A percentile compares a stretch with the other conserved stretches of the same genome.
Conservation (phyloP, 1,139 yeast species). For the Hyphopichia burtonii region DNA sequence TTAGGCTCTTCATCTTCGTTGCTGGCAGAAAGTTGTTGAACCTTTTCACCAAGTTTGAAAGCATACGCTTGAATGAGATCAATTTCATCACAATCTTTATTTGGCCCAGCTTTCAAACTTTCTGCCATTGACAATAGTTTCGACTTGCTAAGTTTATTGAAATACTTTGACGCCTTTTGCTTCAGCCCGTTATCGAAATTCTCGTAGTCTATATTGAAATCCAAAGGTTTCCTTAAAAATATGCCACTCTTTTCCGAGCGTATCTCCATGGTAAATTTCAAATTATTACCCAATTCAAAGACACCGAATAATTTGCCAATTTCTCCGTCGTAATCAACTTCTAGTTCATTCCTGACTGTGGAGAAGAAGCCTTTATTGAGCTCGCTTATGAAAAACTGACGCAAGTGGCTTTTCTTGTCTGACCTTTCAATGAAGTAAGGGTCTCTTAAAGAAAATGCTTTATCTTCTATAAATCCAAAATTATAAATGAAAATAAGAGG, state of each 20-base stretch:
- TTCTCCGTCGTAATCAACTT: constrained; percentile 4
- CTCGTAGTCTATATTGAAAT: not conserved
- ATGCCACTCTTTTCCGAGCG: constrained; percentile 5
- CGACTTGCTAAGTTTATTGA: constrained; percentile 11
- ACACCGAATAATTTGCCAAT: constrained; percentile 12
- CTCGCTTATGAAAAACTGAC: constrained; percentile 13
- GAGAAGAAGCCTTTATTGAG: constrained; percentile 13
- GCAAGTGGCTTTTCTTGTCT: constrained; percentile 7
- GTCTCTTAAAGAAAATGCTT: constrained; percentile 29
- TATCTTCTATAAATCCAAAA: constrained; percentile 37
- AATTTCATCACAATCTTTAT: constrained; percentile 10
- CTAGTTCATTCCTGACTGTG: constrained; percentile 5
- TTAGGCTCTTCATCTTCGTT: constrained; percentile 5
- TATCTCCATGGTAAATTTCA: constrained; percentile 10
- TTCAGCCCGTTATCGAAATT: not conserved
- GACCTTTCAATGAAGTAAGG: constrained; percentile 21
- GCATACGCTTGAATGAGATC: constrained; percentile 30
- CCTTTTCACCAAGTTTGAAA: constrained; percentile 27
- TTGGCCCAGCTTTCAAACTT: constrained; percentile 5
- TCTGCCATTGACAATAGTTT: constrained; percentile 9
- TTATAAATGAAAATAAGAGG: constrained; percentile 44
- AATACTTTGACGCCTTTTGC: constrained; percentile 4
- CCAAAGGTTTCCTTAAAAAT: constrained; percentile 2
- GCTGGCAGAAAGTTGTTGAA: constrained; percentile 4
- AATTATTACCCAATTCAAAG: constrained; percentile 18